A percentile compares a stretch with the other conserved stretches of the same genome.
Evolutionary conservation across 345 rosid genomes (phyloP).

Genomic region (Balakata baccata): DNA sequence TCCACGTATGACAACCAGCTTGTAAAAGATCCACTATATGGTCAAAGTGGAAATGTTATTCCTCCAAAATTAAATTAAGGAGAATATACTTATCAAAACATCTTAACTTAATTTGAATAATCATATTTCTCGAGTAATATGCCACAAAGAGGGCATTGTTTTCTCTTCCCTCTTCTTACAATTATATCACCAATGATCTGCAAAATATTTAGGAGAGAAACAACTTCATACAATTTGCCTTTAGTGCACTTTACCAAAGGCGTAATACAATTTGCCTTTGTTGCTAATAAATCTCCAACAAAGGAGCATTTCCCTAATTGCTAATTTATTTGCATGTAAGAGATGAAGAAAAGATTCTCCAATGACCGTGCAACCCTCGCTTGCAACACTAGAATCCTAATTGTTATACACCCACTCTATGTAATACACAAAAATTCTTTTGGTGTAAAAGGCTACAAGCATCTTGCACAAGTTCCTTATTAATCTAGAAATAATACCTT

Average conservation of each 20-base stretch:
- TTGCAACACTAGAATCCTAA: background rate
- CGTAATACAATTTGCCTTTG: background rate
- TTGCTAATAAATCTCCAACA: background rate
- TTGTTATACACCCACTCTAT: background rate
- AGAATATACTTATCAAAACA: background rate
- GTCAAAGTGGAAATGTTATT: background rate
- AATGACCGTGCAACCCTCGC: background rate
- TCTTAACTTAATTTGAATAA: background rate
- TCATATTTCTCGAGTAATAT: too few species aligned
- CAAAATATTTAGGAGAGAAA: background rate
- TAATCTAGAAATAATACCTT: background rate
- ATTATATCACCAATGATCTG: too few species aligned
- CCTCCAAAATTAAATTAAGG: background rate
- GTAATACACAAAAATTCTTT: background rate
- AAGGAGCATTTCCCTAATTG: background rate
- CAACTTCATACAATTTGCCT: background rate
- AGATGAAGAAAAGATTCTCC: background rate
- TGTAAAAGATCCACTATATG: background rate
- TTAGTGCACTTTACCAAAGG: background rate
- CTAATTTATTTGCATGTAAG: background rate
- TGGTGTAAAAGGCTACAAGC: background rate
- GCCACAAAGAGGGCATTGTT: too few species aligned
- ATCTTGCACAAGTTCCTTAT: background rate
- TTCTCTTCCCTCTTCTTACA: too few species aligned
- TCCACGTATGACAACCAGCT: background rate